Evolutionary conservation across 2,329 filamentous ascomycete genomes (phyloP), one percentile per base, ranked within the genome.

Genomic region (Bipolaris bicolor): DNA sequence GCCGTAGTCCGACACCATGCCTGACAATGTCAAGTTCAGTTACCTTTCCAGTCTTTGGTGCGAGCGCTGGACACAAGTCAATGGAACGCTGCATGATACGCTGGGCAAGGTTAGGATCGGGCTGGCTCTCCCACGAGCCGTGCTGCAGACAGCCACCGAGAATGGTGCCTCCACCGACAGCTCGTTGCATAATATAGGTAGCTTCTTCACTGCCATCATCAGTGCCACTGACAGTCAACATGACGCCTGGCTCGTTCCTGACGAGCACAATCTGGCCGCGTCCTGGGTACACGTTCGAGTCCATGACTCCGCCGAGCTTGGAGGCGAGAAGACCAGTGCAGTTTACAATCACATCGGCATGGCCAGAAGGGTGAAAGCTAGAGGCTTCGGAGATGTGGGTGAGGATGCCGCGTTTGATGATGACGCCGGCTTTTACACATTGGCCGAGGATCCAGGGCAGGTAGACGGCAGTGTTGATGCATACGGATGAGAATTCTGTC

Each of bases 391-490:
- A 77, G 57, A 98, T 84, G 74, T 97, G 90, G n/a, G 79, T 77
- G 45, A 80, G 72, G 22, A 79, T 72, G 40, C 75, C 78, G 29
- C 80, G 72, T 34, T 75, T 77, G 58, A 82, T 80, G 1, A 86
- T 80, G 6, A 90, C 89, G 26, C 91, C 90, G 55, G 87, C 85
- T 66, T 86, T 87, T 26, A 90, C 82, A 74, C 91, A 96, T 78
- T 95, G 88, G 0, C 90, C 90, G 0, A 90, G 81, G 0, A 98
- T 87, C 86, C 90, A 97, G 3, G 91, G 87, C 2, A 97, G 86
- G 77, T 97, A 98, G 56, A 97, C 78, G 40, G 90, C 86, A 0
- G 91, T 91, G 78, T 98, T 97, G 75, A 97, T 94, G 78, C 93
- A 97, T 39, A 97, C 88, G 1, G 90, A 94, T 7, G 86, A 91